Percentiles rank a stretch among this genome's conserved stretches.
These are phyloP conservation scores for Petunia axillaris DNA, from an alignment of 257 asterid genomes.

Conservation along the genomic window DNA sequence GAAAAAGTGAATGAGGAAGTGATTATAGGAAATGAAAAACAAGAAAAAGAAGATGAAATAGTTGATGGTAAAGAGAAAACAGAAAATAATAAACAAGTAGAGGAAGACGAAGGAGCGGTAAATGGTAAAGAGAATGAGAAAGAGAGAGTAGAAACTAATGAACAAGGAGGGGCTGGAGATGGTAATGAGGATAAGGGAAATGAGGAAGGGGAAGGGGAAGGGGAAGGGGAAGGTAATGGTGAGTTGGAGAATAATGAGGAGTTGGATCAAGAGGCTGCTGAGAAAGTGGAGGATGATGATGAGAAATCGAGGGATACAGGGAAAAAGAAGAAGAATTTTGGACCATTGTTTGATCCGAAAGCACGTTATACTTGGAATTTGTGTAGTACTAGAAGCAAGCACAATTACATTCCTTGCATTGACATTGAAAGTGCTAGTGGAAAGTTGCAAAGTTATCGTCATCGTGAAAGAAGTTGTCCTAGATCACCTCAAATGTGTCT, in stretches of 20 bases:
- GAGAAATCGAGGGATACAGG: conserved; percentile 31
- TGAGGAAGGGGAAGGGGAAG: conserved; percentile 38
- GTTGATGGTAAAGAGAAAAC: conserved; percentile 20
- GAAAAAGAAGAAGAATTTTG: conserved; percentile 52
- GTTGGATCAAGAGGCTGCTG: conserved; percentile 52
- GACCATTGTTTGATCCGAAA: conserved; percentile 76
- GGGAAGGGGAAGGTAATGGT: conserved; percentile 43
- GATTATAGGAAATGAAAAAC: conserved; percentile 4
- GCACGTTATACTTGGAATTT: conserved; percentile 70
- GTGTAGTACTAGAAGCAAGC: conserved; percentile 85
- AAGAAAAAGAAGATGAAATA: not conserved
- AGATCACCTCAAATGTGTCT: conserved; percentile 72
- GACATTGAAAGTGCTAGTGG: conserved; percentile 64
- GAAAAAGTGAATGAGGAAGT: conserved; percentile 12
- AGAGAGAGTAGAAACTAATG: not conserved
- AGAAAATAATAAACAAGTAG: no score
- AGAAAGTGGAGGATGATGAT: conserved; percentile 49
- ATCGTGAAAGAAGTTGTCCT: conserved; percentile 93
- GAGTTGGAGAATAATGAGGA: conserved; percentile 49
- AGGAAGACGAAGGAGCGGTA: not conserved
- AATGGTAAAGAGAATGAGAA: conserved; percentile 16
- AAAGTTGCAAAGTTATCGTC: conserved; percentile 68
- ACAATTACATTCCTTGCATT: conserved; percentile 91
- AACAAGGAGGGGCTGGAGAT: conserved; percentile 24
- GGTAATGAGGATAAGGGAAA: conserved; percentile 30